Conservation (phyloP, 2,329 filamentous ascomycete species). For the Celoporthe dispersa region DNA sequence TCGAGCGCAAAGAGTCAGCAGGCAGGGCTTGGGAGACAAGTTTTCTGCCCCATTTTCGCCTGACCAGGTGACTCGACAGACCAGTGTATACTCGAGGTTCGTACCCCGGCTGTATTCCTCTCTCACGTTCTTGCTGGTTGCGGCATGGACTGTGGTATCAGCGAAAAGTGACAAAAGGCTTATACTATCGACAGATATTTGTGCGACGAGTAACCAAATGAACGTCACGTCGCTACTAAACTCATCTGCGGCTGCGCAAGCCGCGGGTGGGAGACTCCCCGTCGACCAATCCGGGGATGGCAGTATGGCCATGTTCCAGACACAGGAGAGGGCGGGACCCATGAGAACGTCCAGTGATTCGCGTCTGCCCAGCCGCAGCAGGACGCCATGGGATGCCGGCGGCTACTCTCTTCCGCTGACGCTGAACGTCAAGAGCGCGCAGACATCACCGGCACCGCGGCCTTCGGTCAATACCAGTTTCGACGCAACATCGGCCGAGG, state of each 20-base stretch:
- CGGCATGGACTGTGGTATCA: background rate
- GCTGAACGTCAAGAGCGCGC: conserved; percentile 43
- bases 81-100: conserved; percentile 13
- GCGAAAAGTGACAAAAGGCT: background rate
- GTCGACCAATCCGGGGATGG: conserved; percentile 13
- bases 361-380: conserved; percentile 39
- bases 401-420: conserved; percentile 53
- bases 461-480: conserved; percentile 33
- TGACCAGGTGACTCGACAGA: background rate
- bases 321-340: conserved; percentile 16
- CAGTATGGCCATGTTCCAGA: conserved; percentile 24
- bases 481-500: conserved; percentile 32
- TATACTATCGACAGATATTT: conserved; percentile 13
- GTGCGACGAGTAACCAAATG: conserved; percentile 34
- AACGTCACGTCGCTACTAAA: conserved; percentile 49
- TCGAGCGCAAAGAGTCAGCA: conserved; percentile 5
- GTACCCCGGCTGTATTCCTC: background rate
- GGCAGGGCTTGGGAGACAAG: background rate
- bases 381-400: conserved; percentile 57
- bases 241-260: conserved; percentile 35
- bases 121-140: background rate
- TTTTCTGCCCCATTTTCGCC: conserved; percentile 1
- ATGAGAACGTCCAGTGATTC: conserved; percentile 36
- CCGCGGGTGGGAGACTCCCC: conserved; percentile 20
- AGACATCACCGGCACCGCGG: conserved; percentile 30